Percentiles rank a stretch among this genome's conserved stretches.
Evolutionary conservation across 495 filamentous ascomycete species (phyloP).

Genomic region (Lineolata rhizophorae): DNA sequence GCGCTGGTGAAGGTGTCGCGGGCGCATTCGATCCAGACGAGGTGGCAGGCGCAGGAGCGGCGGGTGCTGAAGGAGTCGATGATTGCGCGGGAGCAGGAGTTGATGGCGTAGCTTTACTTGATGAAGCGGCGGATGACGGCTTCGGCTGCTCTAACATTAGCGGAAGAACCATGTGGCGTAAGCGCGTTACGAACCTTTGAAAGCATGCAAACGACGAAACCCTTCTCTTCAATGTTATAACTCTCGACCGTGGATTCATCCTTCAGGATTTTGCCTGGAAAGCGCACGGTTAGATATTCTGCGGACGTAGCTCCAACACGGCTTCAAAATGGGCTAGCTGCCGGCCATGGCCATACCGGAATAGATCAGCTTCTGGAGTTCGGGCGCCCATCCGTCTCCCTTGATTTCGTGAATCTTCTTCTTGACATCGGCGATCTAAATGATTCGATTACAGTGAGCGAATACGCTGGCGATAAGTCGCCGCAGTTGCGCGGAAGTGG

Average conservation of each 20-base stretch:
- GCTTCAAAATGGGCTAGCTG: not conserved
- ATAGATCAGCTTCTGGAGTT: conserved; percentile 86
- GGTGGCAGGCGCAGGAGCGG: conserved; percentile 34
- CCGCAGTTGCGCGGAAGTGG: conserved; percentile 2
- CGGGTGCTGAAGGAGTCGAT: conserved; percentile 40
- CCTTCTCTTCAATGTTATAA: conserved; percentile 98
- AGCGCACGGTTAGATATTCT: conserved; percentile 2
- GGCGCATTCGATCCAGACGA: conserved; percentile 27
- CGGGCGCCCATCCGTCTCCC: conserved; percentile 76
- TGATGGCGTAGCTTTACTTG: conserved; percentile 34
- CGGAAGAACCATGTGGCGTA: too few relatives aligned
- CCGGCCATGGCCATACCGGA: conserved; percentile 37
- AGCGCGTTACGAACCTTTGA: conserved; percentile 84
- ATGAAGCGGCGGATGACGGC: conserved; percentile 28
- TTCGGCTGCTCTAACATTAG: conserved; percentile 28
- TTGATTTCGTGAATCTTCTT: conserved; percentile 73
- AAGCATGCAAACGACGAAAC: conserved; percentile 93
- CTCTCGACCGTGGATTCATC: conserved; percentile 89
- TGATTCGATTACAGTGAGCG: too few relatives aligned
- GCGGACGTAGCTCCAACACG: too few relatives aligned
- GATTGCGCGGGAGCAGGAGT: conserved; percentile 43
- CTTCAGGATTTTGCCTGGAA: conserved; percentile 81
- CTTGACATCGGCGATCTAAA: conserved; percentile 69
- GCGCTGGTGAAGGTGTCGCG: conserved; percentile 49
- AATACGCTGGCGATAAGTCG: too few relatives aligned